Evolutionary conservation across 2,329 filamentous ascomycete species (phyloP).

Genomic region (Neofusicoccum laricinum): DNA sequence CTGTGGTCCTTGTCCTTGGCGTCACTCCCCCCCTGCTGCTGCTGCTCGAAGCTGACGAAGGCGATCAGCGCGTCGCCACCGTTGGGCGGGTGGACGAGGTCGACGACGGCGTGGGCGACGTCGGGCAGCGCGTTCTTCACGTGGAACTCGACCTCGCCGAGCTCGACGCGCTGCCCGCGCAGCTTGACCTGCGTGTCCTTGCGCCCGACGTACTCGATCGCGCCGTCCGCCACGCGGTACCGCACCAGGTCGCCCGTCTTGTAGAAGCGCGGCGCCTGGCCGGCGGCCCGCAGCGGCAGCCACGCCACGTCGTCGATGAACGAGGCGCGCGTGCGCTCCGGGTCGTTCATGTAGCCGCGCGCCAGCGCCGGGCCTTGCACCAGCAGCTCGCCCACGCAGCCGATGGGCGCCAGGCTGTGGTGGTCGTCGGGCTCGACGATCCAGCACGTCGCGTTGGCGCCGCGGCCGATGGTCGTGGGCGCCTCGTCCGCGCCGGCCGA

Average conservation of each 20-base stretch:
- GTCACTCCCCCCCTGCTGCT: background rate
- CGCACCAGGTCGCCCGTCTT: conserved; percentile 34
- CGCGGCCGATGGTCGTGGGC: background rate
- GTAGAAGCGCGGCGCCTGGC: conserved; percentile 23
- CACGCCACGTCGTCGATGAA: conserved; percentile 30
- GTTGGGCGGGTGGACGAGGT: background rate
- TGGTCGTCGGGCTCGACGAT: conserved; percentile 32
- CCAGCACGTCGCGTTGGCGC: conserved; percentile 22
- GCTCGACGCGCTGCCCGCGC: conserved; percentile 45
- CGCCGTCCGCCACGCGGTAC: conserved; percentile 31
- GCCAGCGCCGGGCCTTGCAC: conserved; percentile 34
- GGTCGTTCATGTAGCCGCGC: conserved; percentile 32
- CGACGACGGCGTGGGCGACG: background rate
- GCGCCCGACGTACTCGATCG: conserved; percentile 34
- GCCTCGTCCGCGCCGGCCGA: background rate
- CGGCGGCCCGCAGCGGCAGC: background rate
- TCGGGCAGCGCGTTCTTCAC: conserved; percentile 22
- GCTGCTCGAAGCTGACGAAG: conserved; percentile 19
- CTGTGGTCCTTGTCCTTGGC: background rate
- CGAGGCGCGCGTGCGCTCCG: conserved; percentile 28
- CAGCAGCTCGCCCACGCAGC: conserved; percentile 33
- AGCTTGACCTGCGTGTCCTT: conserved; percentile 39
- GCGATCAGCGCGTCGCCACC: background rate
- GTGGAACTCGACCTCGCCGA: conserved; percentile 47
- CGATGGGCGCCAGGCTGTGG: conserved; percentile 31